Conservation (phyloP, 305 asterid species). For the Solanum chacoense region DNA sequence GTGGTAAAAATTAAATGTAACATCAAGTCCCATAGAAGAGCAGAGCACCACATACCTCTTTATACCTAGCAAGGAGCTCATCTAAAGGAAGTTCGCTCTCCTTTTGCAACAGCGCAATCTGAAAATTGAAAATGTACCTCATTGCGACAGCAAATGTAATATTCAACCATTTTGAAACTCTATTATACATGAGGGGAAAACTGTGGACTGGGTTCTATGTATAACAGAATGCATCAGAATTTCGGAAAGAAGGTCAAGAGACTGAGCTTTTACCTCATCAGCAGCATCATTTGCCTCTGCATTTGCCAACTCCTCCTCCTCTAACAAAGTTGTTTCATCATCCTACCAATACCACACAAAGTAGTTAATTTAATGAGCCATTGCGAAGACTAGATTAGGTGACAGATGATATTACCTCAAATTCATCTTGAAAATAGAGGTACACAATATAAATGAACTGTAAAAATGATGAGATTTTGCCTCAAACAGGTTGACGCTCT, state of each 20-base stretch:
- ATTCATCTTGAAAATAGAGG: background rate
- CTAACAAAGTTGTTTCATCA: constrained; percentile 85
- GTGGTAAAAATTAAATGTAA: background rate
- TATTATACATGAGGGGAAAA: background rate
- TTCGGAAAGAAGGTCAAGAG: background rate
- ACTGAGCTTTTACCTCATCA: constrained; percentile 54
- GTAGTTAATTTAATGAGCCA: background rate
- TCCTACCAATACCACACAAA: constrained; percentile 34
- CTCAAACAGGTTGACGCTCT: background rate
- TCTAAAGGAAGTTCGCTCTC: constrained; percentile 85
- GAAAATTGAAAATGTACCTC: constrained; percentile 23
- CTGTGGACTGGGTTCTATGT: background rate
- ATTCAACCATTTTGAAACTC: background rate
- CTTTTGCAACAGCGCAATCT: constrained; percentile 80
- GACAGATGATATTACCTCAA: background rate
- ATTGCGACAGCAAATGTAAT: background rate
- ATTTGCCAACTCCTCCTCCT: constrained; percentile 86
- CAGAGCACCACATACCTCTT: constrained; percentile 54
- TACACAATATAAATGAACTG: background rate
- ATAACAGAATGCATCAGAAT: background rate
- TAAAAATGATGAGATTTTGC: background rate
- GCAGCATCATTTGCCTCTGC: constrained; percentile 40
- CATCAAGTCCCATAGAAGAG: background rate
- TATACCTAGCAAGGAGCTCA: constrained; percentile 93
- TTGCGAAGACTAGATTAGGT: background rate